Percentiles rank a stretch among this genome's conserved stretches.
Evolutionary conservation across 2,329 filamentous ascomycete genomes (phyloP).

Genomic region (Myrmaecium sp.): DNA sequence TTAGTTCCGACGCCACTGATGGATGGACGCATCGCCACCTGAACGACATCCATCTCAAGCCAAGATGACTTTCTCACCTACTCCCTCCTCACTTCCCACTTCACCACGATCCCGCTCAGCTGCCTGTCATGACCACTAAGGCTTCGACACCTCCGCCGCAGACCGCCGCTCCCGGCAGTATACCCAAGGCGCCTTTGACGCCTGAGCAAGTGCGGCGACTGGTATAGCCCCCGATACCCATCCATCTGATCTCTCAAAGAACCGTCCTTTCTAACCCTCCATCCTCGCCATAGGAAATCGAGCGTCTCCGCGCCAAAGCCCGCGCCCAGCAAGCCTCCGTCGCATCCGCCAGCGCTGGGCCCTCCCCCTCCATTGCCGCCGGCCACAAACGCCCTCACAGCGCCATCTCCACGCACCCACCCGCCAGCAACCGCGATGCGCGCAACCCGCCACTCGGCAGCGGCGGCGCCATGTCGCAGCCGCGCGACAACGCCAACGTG

Average conservation of each 20-base stretch:
- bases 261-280: not conserved
- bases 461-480: conserved; percentile 20
- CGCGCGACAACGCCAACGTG: conserved; percentile 23
- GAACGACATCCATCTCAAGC: no score
- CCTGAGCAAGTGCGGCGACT: conserved; percentile 44
- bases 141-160: conserved; percentile 31
- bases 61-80: no score
- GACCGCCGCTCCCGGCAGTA: conserved; percentile 20
- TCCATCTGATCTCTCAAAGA: not conserved
- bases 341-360: conserved; percentile 8
- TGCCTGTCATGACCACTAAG: conserved; percentile 20
- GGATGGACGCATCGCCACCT: no score
- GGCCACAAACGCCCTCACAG: conserved; percentile 59
- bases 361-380: conserved; percentile 23
- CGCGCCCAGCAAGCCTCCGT: conserved; percentile 50
- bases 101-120: no score
- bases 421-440: conserved; percentile 42
- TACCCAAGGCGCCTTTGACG: conserved; percentile 33
- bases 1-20: no score
- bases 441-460: conserved; percentile 37
- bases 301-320: conserved; percentile 75
- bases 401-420: conserved; percentile 36
- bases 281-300: conserved; percentile 54
- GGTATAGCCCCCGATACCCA: conserved; percentile 15
- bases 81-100: no score